A percentile compares a stretch with the other conserved stretches of the same genome.
Conservation (phyloP, 148 eudicot species). For the Suaeda aralocaspica region DNA sequence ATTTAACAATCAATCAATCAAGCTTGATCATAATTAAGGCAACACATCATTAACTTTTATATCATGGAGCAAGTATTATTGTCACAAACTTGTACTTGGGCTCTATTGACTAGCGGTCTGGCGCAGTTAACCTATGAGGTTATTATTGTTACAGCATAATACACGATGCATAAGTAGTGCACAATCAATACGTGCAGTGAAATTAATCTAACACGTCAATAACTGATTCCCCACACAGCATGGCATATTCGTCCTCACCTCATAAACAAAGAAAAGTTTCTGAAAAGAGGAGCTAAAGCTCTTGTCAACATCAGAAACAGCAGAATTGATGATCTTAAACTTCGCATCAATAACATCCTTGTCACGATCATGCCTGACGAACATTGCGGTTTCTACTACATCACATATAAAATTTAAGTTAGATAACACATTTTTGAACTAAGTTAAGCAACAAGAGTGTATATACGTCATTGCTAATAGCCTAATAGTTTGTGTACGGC, state of each 20-base stretch:
- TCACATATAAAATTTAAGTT: slow-evolving; percentile 18
- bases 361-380: slow-evolving; percentile 63
- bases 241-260: slow-evolving; percentile 38
- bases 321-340: slow-evolving; percentile 49
- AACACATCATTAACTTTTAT: neutral
- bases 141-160: neutral
- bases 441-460: neutral
- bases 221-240: neutral
- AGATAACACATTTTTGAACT: neutral
- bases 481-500: neutral
- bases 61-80: neutral
- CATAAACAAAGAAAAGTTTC: slow-evolving; percentile 69
- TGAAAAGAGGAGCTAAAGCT: slow-evolving; percentile 70
- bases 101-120: too few species aligned
- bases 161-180: neutral
- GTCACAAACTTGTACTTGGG: neutral
- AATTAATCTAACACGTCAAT: neutral
- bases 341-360: slow-evolving; percentile 68
- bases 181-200: neutral
- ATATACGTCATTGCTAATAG: neutral
- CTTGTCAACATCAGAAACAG: slow-evolving; percentile 39
- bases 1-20: too few species aligned
- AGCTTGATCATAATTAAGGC: too few species aligned
- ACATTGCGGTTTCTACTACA: slow-evolving; percentile 70
- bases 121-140: slow-evolving; percentile 7